Evolutionary conservation across 495 filamentous ascomycete genomes (phyloP).

Genomic region (Neurospora hispaniola): DNA sequence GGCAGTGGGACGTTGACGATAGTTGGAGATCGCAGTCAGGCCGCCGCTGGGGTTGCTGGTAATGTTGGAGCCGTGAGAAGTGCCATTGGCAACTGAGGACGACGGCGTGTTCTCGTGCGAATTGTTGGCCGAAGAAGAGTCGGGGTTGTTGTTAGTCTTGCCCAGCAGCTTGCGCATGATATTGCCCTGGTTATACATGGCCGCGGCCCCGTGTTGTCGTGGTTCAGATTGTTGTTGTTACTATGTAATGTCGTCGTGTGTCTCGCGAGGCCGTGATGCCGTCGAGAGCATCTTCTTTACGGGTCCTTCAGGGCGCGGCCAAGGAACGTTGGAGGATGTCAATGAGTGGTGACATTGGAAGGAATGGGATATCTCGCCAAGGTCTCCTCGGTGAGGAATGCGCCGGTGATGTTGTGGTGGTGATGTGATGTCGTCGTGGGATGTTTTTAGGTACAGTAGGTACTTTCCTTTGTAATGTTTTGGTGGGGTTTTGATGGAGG

Average conservation of each 20-base stretch:
- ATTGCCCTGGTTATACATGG: constrained; percentile 33
- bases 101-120: constrained; percentile 3
- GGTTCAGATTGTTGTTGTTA: not conserved
- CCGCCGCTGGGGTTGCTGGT: constrained; percentile 27
- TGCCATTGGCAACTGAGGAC: constrained; percentile 2
- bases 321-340: not conserved
- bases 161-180: constrained; percentile 45
- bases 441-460: not conserved
- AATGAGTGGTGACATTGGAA: not conserved
- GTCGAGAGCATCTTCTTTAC: not conserved
- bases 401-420: not conserved
- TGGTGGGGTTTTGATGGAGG: not conserved
- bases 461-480: not conserved
- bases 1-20: constrained; percentile 43
- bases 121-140: constrained; percentile 21
- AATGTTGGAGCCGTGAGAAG: constrained; percentile 14
- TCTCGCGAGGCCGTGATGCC: not conserved
- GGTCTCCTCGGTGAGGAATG: not conserved
- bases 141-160: constrained; percentile 25
- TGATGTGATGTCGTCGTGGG: not conserved
- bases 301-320: not conserved
- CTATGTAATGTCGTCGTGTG: not conserved
- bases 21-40: constrained; percentile 11
- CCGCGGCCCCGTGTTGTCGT: not conserved
- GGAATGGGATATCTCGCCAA: not conserved